phyloP scores from a whole-genome alignment of 345 rosid species.

The Hirschfeldia incana region DNA sequence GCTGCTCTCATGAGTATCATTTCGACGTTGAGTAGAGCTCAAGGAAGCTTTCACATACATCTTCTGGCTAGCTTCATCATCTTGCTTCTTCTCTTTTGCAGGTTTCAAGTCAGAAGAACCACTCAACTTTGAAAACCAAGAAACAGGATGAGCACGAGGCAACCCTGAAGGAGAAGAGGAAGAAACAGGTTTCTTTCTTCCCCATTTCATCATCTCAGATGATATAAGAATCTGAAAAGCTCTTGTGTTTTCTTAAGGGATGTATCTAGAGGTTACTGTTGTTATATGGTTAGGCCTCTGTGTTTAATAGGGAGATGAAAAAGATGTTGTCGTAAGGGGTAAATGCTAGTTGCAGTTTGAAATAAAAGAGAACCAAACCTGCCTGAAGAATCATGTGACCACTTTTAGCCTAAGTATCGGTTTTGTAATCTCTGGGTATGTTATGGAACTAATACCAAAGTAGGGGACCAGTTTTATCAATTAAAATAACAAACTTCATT shows the following conservation, averaged over 20 bases:
- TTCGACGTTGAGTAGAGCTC: constrained; percentile 29
- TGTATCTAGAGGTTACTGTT: constrained; percentile 24
- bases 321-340: constrained; percentile 33
- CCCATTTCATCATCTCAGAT: constrained; percentile 62
- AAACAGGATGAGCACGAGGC: constrained; percentile 50
- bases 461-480: constrained; percentile 39
- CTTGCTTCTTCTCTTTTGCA: constrained; percentile 41
- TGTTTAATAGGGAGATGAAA: constrained; percentile 32
- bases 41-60: constrained; percentile 33
- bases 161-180: constrained; percentile 43
- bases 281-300: constrained; percentile 34
- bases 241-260: background rate
- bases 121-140: constrained; percentile 73
- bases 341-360: constrained; percentile 33
- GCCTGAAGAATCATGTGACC: constrained; percentile 46
- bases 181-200: constrained; percentile 48
- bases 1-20: constrained; percentile 47
- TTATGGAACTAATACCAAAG: constrained; percentile 36
- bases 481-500: constrained; percentile 37
- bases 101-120: constrained; percentile 44
- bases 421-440: constrained; percentile 30
- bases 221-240: background rate
- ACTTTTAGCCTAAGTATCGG: constrained; percentile 19
- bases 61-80: constrained; percentile 35
- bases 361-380: constrained; percentile 36